Evolutionary conservation across 2,329 filamentous ascomycete genomes (phyloP), one percentile per base, ranked within the genome.

Genomic region (Fusarium foetens): DNA sequence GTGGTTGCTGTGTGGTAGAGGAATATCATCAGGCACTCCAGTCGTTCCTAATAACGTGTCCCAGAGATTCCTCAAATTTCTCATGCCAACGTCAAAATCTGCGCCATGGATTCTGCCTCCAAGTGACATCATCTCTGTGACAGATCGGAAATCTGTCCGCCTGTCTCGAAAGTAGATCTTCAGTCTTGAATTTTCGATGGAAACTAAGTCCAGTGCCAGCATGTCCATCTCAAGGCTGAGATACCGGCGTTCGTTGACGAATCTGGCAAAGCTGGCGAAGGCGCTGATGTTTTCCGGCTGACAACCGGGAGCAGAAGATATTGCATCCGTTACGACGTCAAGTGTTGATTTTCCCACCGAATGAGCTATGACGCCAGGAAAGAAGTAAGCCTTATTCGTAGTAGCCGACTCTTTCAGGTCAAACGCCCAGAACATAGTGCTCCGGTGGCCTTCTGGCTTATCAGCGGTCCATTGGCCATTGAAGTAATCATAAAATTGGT

Each of bases 131-230:
- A 59, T 67, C 4, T 80, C 74, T 1, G 45, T 43, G 11, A 82
- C 75, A 2, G 74, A 76, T 5, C 61, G 66, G 38, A 83, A 81
- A 11, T 48, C 66, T 0, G 81, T 83, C 4, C 72, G 39, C 17
- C 76, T 74, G 16, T 59, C 70, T 17, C 82, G 74, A 21, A 82
- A 73, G 63, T 83, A 84, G 39, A 84, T 72, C 55, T 83, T 83
- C 36, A 83, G 68, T 6, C 81, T 78, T 3, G 81, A 80, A 5
- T 78, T 53, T 0, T 54, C 38, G 1, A 74, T 63, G 4, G 70
- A 51, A 6, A 81, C 69, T 11, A 78, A 70, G 52, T 83, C 82
- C 17, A 83, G 73, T 1, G 80, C 81, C 25, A 83, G 43, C 66
- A 82, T 80, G 13, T 74, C 71, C 9, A 71, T 60, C 12, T 73